Evolutionary conservation across 1,139 yeast genomes (phyloP).

Genomic region (Debaryomyces sp.): DNA sequence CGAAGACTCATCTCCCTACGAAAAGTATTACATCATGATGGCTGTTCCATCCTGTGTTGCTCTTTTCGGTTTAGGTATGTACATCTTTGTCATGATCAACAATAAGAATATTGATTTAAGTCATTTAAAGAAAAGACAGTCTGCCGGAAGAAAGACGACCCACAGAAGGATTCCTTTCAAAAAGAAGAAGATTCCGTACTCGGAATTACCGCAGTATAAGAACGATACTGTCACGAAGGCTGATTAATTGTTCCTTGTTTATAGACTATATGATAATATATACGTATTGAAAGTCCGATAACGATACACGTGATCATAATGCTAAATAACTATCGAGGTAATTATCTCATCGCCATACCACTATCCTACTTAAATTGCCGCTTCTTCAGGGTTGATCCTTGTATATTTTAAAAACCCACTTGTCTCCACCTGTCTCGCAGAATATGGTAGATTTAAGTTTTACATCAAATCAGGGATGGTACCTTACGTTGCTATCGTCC

Average conservation of each 20-base stretch:
- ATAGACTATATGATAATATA: neutral
- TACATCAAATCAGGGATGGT: slow-evolving; percentile 51
- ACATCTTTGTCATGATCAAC: slow-evolving; percentile 59
- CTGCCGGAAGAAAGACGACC: slow-evolving; percentile 42
- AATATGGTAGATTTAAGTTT: slow-evolving; percentile 7
- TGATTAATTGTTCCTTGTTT: slow-evolving; percentile 4
- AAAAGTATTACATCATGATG: slow-evolving; percentile 66
- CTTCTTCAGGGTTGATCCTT: neutral
- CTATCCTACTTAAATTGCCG: neutral
- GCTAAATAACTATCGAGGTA: neutral
- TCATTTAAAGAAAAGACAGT: slow-evolving; percentile 54
- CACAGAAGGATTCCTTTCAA: slow-evolving; percentile 37
- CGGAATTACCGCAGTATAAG: slow-evolving; percentile 33
- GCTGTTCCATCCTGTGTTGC: slow-evolving; percentile 73
- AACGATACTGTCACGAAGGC: slow-evolving; percentile 9
- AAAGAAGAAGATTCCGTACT: slow-evolving; percentile 20
- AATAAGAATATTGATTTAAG: slow-evolving; percentile 45
- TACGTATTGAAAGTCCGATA: neutral
- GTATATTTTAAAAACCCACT: neutral
- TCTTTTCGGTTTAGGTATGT: slow-evolving; percentile 63
- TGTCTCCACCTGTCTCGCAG: too few species aligned
- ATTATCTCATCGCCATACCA: neutral
- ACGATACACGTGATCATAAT: neutral
- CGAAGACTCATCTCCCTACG: slow-evolving; percentile 63
- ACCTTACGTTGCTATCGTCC: slow-evolving; percentile 57